Conservation (phyloP, 164 flowering plant genomes). For the Liquidambar formosana region DNA sequence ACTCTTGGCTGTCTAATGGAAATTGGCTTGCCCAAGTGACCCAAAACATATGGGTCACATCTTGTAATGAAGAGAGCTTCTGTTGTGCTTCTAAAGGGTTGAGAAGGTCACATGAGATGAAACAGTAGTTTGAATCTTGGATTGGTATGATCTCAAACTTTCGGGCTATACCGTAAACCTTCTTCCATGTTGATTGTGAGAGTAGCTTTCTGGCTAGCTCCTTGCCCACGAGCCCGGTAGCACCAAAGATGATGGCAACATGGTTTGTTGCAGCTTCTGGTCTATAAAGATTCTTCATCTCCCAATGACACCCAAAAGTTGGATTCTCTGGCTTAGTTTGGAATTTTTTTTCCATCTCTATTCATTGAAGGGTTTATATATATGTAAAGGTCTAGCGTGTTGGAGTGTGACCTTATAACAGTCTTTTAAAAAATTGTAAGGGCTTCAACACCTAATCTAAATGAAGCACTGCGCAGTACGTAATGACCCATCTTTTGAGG, state of each 20-base stretch:
- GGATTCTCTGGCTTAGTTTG: too few species aligned
- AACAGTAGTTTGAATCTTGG: conserved; percentile 34
- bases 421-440: not conserved
- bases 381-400: not conserved
- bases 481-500: conserved; percentile 14
- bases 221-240: conserved; percentile 78
- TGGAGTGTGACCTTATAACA: not conserved
- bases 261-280: conserved; percentile 4
- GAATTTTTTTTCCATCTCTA: too few species aligned
- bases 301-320: too few species aligned
- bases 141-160: conserved; percentile 23
- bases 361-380: not conserved
- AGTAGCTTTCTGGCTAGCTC: conserved; percentile 57
- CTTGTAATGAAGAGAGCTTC: conserved; percentile 49
- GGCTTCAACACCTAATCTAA: not conserved
- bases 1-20: conserved; percentile 48
- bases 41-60: conserved; percentile 83
- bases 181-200: conserved; percentile 50
- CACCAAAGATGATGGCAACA: conserved; percentile 79
- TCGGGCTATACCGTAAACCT: conserved; percentile 76
- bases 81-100: conserved; percentile 40
- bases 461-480: too few species aligned
- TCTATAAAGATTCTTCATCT: conserved; percentile 4
- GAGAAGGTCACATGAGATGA: conserved; percentile 79
- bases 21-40: conserved; percentile 79